phyloP scores from a whole-genome alignment of 345 rosid genomes.

The Excoecaria cochinchinensis region DNA sequence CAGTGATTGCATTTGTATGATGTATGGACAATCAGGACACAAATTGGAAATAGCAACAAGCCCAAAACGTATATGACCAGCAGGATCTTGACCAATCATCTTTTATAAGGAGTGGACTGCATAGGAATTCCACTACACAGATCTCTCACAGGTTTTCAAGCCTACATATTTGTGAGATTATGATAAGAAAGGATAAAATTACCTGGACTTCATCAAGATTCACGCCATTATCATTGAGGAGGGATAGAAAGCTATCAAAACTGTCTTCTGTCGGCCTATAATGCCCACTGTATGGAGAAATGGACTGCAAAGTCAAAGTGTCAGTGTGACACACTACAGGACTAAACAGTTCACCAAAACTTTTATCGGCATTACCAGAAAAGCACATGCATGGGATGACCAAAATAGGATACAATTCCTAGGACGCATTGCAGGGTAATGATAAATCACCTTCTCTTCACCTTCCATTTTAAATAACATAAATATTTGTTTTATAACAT shows the following conservation, averaged over 20 bases:
- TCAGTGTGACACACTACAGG: not conserved
- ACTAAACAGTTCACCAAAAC: not conserved
- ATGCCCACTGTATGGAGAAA: slow-evolving; percentile 93
- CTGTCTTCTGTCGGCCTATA: slow-evolving; percentile 79
- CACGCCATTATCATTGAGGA: slow-evolving; percentile 70
- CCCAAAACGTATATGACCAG: not conserved
- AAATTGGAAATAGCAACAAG: not conserved
- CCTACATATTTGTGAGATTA: not conserved
- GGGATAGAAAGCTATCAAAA: slow-evolving; percentile 54
- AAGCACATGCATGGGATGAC: not conserved
- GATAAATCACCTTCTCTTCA: not conserved
- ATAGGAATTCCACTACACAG: not conserved
- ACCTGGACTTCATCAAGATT: slow-evolving; percentile 69
- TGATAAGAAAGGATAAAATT: slow-evolving; percentile 6
- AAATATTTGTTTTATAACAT: too few relatives aligned
- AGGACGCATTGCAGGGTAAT: not conserved
- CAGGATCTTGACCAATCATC: not conserved
- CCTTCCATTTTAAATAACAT: not conserved
- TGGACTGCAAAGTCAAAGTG: slow-evolving; percentile 45
- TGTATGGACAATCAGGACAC: not conserved
- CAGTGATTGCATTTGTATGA: not conserved
- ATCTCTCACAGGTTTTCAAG: not conserved
- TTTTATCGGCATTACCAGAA: not conserved
- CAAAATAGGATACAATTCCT: not conserved
- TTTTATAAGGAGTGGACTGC: not conserved